phyloP scores from a whole-genome alignment of 2,329 filamentous ascomycete genomes.

The Aspergillus alliaceus region DNA sequence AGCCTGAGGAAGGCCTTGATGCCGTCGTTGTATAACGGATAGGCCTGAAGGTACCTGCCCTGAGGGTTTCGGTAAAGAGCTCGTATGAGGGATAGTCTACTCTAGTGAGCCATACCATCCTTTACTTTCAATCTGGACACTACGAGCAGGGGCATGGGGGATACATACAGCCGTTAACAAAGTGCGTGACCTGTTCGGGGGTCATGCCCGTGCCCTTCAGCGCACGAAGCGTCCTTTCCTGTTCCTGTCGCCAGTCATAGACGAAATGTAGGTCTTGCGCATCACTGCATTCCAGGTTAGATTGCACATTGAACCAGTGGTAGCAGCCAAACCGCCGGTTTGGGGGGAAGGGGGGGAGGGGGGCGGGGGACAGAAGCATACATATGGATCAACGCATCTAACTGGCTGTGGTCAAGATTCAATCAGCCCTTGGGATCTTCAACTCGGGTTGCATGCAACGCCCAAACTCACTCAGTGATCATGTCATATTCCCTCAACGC shows the following conservation, averaged over 20 bases:
- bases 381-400: conserved; percentile 67
- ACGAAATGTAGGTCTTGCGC: conserved; percentile 73
- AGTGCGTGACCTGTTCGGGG: conserved; percentile 72
- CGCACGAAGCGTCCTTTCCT: conserved; percentile 70
- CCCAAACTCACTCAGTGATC: conserved; percentile 50
- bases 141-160: background rate
- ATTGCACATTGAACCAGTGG: background rate
- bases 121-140: background rate
- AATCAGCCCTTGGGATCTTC: conserved; percentile 12
- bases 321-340: background rate
- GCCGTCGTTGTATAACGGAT: conserved; percentile 13
- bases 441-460: background rate
- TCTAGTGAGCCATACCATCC: background rate
- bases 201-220: conserved; percentile 76
- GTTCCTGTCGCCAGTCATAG: conserved; percentile 80
- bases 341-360: no score
- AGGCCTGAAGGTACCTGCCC: conserved; percentile 57
- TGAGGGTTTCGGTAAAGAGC: conserved; percentile 62
- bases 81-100: conserved; percentile 70
- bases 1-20: conserved; percentile 28
- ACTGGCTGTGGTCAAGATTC: conserved; percentile 37
- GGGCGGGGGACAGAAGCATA: conserved; percentile 32
- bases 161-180: conserved; percentile 65
- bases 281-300: conserved; percentile 47
- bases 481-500: conserved; percentile 58